Base-by-base conservation (phyloP, 768 basidiomycete genomes). In the Pisolithus tinctorius region DNA sequence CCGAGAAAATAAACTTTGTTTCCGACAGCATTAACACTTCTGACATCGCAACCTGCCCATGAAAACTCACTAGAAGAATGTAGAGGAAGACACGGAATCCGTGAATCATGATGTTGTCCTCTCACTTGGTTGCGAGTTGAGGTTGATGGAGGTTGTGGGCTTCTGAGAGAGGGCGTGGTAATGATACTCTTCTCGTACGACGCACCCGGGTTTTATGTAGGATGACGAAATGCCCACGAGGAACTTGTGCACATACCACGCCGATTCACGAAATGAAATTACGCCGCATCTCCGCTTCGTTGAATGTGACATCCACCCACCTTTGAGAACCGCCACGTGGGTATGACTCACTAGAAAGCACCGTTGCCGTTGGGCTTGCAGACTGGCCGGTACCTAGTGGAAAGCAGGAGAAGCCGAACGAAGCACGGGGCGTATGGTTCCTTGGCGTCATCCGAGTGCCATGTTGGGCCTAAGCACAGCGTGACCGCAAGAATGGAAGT, bases 1-100 rank as follows among this genome's bases (percentile, higher is more conserved):
- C 48, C 37, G 75, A 70, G 53, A 77, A 74, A 44, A 73, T 37
- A 61, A 74, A 76, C 75, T 86, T 38, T 4, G 30, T 37, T 44
- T 23, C 47, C 53, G n/a, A 56, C 41, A 37, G 44, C n/a, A 48
- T 52, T 45, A 51, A 17, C 4, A 42, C 40, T 46, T 1, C 4
- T 13, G 30, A 54, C 29, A 5, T 3, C 26, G 16, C 17, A 27
- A 45, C 23, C 13, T 36, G 42, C 13, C 7, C 26, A n/a, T 25
- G 36, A 43, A n/a, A 31, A 54, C 73, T 55, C 55, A 78, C 78
- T 57, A 79, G 61, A 45, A 69, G 52, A 38, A 63, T 60, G 53
- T 80, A 79, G 53, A 78, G 65, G 13, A 69, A 56, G 44, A 73
- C 65, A 43, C 79, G 74, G 34, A 77, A 7, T 20, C 45, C 30